Percentiles rank a stretch among this genome's conserved stretches.
Conservation (phyloP, 1,284 basidiomycete species). For the Ustilago loliicola region DNA sequence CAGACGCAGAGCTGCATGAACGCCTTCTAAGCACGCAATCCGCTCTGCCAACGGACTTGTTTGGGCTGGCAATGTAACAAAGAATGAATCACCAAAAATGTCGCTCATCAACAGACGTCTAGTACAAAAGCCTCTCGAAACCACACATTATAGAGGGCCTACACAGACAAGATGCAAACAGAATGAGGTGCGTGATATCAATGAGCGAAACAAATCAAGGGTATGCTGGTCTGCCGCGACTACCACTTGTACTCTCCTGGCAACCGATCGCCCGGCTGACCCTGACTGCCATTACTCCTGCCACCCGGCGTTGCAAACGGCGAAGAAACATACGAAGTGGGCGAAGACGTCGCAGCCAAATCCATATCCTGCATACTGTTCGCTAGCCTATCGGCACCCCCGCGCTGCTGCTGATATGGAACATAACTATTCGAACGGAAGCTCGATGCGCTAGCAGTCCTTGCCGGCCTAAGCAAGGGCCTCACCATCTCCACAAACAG, state of each 20-base stretch:
- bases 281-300: conserved; percentile 11
- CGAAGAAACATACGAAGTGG: conserved; percentile 34
- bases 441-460: conserved; percentile 51
- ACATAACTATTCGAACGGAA: conserved; percentile 37
- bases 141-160: no score
- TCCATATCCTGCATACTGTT: conserved; percentile 25
- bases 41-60: neutral
- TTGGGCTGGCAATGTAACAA: neutral
- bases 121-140: neutral
- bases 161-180: no score
- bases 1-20: neutral
- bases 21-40: conserved; percentile 27
- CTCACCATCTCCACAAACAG: conserved; percentile 65
- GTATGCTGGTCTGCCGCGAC: no score
- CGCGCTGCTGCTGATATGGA: conserved; percentile 22
- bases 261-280: conserved; percentile 18
- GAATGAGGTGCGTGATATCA: neutral
- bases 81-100: neutral
- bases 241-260: conserved; percentile 53
- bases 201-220: no score
- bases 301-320: conserved; percentile 31
- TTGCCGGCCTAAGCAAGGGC: conserved; percentile 49
- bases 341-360: conserved; percentile 24
- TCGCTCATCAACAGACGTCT: no score
- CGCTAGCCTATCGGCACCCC: conserved; percentile 14